Evolutionary conservation across 2,329 filamentous ascomycete species (phyloP).

Genomic region (Alternaria novae-zelandiae): DNA sequence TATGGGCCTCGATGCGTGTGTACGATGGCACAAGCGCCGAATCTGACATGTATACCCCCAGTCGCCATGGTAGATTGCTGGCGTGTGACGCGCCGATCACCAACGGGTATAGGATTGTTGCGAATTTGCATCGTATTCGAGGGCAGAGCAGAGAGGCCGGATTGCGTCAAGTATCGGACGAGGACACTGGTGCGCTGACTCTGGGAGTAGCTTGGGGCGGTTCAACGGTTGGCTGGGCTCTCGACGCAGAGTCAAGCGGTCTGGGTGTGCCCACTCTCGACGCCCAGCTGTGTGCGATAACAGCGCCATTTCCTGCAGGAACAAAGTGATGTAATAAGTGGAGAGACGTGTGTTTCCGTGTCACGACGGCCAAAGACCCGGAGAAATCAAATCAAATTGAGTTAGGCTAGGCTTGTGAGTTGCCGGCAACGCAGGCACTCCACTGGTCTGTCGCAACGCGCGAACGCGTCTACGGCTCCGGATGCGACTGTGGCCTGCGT

Average conservation of each 20-base stretch:
- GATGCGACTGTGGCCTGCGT: constrained; percentile 5
- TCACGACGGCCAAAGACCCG: constrained; percentile 44
- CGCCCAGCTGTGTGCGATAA: constrained; percentile 6
- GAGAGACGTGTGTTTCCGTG: constrained; percentile 47
- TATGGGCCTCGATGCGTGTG: not conserved
- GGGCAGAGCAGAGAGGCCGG: not conserved
- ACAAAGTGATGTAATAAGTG: constrained; percentile 47
- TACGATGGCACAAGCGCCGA: not conserved
- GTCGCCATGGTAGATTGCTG: constrained; percentile 2
- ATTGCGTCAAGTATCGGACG: not conserved
- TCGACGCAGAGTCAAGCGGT: constrained; percentile 23
- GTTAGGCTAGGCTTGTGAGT: constrained; percentile 45
- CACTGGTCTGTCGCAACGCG: constrained; percentile 38
- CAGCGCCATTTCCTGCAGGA: constrained; percentile 21
- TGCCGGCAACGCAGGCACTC: constrained; percentile 47
- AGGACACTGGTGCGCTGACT: not conserved
- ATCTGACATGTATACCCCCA: not conserved
- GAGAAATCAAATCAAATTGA: constrained; percentile 36
- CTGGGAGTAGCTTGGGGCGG: constrained; percentile 15
- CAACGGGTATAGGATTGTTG: not conserved
- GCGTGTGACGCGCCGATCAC: constrained; percentile 4
- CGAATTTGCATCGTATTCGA: not conserved
- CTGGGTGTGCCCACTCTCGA: constrained; percentile 22
- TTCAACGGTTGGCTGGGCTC: constrained; percentile 16
- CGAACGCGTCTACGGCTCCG: constrained; percentile 25